These are phyloP conservation scores for Saccharomyces jurei DNA, from an alignment of 805 yeast genomes.

Conservation along the genomic window DNA sequence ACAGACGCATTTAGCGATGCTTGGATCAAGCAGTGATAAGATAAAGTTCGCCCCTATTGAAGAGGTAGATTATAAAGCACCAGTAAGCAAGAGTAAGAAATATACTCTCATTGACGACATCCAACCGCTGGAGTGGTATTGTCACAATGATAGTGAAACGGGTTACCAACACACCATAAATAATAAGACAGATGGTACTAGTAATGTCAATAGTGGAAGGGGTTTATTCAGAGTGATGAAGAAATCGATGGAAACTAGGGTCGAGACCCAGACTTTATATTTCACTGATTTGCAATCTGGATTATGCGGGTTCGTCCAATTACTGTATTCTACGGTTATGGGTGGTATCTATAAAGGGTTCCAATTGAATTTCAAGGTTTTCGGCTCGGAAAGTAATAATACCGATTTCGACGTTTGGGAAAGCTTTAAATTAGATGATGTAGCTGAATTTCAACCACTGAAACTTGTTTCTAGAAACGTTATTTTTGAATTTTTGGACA, in stretches of 20 bases:
- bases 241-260: slow-evolving; percentile 32
- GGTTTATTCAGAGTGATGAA: slow-evolving; percentile 7
- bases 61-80: neutral
- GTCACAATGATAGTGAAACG: neutral
- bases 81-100: slow-evolving; percentile 2
- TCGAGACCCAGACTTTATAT: slow-evolving; percentile 49
- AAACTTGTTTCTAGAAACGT: slow-evolving; percentile 14
- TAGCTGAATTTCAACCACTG: slow-evolving; percentile 12
- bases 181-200: neutral
- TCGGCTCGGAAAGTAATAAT: slow-evolving; percentile 15
- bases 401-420: slow-evolving; percentile 39
- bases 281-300: slow-evolving; percentile 39
- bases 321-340: slow-evolving; percentile 44
- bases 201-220: neutral
- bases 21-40: slow-evolving; percentile 1
- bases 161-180: neutral
- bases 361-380: slow-evolving; percentile 44
- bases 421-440: slow-evolving; percentile 34
- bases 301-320: slow-evolving; percentile 43
- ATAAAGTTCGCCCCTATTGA: neutral
- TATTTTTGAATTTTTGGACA: slow-evolving; percentile 12
- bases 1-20: slow-evolving; percentile 1
- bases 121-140: slow-evolving; percentile 10
- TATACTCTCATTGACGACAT: slow-evolving; percentile 9
- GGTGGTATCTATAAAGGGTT: slow-evolving; percentile 45